phyloP scores from a whole-genome alignment of 805 yeast species.

The Metschnikowia kunwiensis region DNA sequence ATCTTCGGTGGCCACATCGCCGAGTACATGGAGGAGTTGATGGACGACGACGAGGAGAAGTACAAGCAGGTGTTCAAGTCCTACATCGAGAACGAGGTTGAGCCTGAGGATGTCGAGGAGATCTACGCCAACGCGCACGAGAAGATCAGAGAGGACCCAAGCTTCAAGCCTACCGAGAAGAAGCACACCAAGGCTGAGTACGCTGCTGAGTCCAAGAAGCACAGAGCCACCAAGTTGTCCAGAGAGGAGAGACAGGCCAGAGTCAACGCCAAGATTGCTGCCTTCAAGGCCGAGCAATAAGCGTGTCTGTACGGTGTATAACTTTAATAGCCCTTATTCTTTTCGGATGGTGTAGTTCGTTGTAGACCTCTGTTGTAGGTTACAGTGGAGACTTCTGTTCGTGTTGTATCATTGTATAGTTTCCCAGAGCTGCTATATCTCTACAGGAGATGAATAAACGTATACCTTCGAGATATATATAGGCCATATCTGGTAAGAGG shows the following conservation, averaged over 20 bases:
- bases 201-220: conserved; percentile 95
- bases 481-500: too few relatives aligned
- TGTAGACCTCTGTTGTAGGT: too few relatives aligned
- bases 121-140: conserved; percentile 92
- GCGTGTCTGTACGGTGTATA: conserved; percentile 5
- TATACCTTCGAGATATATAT: too few relatives aligned
- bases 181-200: conserved; percentile 96
- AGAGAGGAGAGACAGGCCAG: conserved; percentile 85
- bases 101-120: conserved; percentile 96
- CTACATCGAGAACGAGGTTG: conserved; percentile 95
- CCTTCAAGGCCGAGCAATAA: conserved; percentile 61
- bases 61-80: conserved; percentile 94
- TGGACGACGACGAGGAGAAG: conserved; percentile 99
- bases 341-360: too few relatives aligned
- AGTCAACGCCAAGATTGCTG: conserved; percentile 92
- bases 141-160: conserved; percentile 94
- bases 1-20: conserved; percentile 99
- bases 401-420: too few relatives aligned
- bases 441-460: too few relatives aligned
- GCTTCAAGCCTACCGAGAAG: conserved; percentile 83
- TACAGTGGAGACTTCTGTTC: too few relatives aligned
- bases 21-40: conserved; percentile 99
- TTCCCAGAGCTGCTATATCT: too few relatives aligned
- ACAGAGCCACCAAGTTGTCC: conserved; percentile 84
- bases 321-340: too few relatives aligned